Evolutionary conservation across 305 asterid genomes (phyloP), one percentile per base, ranked within the genome.

Genomic region (Fraxinus albicans): DNA sequence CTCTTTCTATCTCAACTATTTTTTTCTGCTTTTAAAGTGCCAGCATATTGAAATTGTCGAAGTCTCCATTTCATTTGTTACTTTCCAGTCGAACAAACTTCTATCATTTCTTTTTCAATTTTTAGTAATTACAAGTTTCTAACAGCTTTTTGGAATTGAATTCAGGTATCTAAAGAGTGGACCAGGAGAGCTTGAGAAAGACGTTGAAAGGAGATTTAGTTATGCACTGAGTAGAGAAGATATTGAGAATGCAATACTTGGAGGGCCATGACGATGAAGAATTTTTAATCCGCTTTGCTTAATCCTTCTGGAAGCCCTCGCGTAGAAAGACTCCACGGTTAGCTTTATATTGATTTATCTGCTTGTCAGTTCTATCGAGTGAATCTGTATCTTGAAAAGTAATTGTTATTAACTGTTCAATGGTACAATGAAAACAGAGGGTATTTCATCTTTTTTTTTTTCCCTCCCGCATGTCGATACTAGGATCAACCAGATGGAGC

Each of bases 181-280:
- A 83, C 90, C 97, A 0, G 98, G 97, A 36, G 88, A 87, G 79
- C 94, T 96, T 27, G 99, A 93, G 85, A 96, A 95, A 86, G 97
- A 96, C 40, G 87, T 96, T 0, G 99, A 96, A 81, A 92, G 99
- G 86, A 90, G 98, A 88, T 96, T 96, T 88, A 96, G 98, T 85
- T 96, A 96, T 36, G 99, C 99, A 0, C 90, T 96, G 31, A 93
- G 99, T 83, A 91, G 99, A 87, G 99, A 96, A 86, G 99, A 96
- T 86, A 93, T 96, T 27, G 98, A 96, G 85, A 96, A 96, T 80
- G 99, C 99, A 58, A 92, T 96, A 81, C 98, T 96, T 70, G 99
- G 98, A 89, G 99, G 99, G 69, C 99, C 99, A 63, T 96, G 89
- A 88, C 70, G 58, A 47, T 31, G 58, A 76, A 86, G 77, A 69